These are phyloP conservation scores for Coemansia sp. DNA, from an alignment of 192 early-diverging fungal species.

Conservation along the genomic window DNA sequence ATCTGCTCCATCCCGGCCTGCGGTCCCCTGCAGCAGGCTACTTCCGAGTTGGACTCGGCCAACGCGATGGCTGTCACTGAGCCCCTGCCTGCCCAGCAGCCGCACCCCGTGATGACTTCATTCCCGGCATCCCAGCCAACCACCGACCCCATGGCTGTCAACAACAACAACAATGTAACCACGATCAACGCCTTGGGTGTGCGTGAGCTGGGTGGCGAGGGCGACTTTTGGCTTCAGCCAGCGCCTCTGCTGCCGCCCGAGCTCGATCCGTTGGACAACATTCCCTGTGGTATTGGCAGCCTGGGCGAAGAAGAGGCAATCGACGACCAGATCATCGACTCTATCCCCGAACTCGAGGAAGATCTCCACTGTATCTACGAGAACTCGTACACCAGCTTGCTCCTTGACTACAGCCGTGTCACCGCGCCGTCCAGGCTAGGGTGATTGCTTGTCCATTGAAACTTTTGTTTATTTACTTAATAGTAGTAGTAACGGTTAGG, in stretches of 20 bases:
- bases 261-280: conserved; percentile 19
- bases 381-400: conserved; percentile 62
- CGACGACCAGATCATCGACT: conserved; percentile 31
- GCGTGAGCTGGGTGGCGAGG: conserved; percentile 35
- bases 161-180: conserved; percentile 9
- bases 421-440: conserved; percentile 61
- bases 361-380: conserved; percentile 66
- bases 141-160: no score
- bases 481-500: no score
- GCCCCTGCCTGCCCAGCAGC: background rate
- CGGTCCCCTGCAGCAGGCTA: background rate
- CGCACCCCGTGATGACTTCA: background rate
- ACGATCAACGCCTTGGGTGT: conserved; percentile 48
- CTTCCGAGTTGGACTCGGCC: no score
- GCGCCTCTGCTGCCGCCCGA: conserved; percentile 42
- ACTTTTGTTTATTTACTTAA: background rate
- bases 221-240: conserved; percentile 36
- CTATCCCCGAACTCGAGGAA: conserved; percentile 67
- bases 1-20: background rate
- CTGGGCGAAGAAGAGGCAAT: conserved; percentile 30
- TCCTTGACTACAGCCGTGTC: conserved; percentile 67
- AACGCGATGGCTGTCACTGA: background rate
- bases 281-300: conserved; percentile 24
- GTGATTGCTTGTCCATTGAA: no score
- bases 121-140: conserved; percentile 1